A percentile compares a stretch with the other conserved stretches of the same genome.
phyloP scores from a whole-genome alignment of 1,284 basidiomycete species.

The Termitomyces sp. region DNA sequence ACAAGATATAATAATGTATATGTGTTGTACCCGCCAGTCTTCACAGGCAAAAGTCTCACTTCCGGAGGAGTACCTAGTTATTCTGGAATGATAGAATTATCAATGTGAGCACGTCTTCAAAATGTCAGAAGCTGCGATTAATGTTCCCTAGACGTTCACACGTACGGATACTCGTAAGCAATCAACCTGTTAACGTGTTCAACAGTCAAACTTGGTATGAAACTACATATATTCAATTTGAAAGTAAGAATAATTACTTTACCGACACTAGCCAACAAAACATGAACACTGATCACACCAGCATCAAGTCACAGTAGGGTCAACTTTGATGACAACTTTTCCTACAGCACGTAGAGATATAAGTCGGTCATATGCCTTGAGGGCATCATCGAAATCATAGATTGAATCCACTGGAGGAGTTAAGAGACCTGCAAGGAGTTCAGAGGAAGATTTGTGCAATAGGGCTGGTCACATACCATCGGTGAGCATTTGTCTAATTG shows the following conservation, averaged over 20 bases:
- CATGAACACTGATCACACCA: background rate
- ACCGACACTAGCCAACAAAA: background rate
- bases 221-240: background rate
- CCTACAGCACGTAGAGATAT: conserved; percentile 52
- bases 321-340: conserved; percentile 55
- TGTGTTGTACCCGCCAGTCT: no score
- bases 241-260: background rate
- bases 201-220: background rate
- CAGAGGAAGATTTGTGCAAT: background rate
- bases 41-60: no score
- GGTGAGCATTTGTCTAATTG: conserved; percentile 33
- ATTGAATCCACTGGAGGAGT: conserved; percentile 60
- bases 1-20: no score
- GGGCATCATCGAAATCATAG: conserved; percentile 48
- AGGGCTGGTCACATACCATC: conserved; percentile 32
- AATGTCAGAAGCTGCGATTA: background rate
- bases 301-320: conserved; percentile 18
- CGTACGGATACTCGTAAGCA: background rate
- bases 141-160: background rate
- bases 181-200: background rate
- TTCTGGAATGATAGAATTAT: background rate
- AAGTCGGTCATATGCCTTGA: conserved; percentile 58
- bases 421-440: conserved; percentile 36
- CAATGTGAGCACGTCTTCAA: background rate
- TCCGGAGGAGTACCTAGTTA: background rate